These are phyloP conservation scores for Citrus inodora DNA, from an alignment of 345 rosid species.

Conservation along the genomic window DNA sequence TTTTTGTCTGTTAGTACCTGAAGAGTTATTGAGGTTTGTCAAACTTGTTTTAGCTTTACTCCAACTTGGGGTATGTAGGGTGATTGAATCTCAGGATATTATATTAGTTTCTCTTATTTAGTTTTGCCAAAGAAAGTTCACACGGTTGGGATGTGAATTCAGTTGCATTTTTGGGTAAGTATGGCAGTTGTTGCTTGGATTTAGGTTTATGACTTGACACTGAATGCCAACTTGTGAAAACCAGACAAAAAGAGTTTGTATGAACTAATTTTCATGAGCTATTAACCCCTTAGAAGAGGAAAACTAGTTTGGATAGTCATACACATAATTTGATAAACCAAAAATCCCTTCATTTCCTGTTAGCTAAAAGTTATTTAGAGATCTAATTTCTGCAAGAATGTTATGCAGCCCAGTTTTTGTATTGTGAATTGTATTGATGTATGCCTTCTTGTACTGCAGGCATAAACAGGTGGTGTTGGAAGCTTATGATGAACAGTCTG, in stretches of 20 bases:
- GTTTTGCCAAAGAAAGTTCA: background rate
- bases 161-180: background rate
- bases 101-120: background rate
- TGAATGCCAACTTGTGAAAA: background rate
- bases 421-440: background rate
- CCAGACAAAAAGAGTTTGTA: background rate
- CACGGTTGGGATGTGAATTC: background rate
- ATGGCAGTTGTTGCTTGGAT: background rate
- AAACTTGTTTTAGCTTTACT: background rate
- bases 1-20: background rate
- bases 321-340: background rate
- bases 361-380: background rate
- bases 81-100: background rate
- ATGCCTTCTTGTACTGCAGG: conserved; percentile 34
- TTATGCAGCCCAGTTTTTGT: background rate
- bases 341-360: background rate
- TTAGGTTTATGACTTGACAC: background rate
- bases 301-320: background rate
- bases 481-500: conserved; percentile 90
- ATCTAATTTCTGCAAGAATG: background rate
- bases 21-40: background rate
- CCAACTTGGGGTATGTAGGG: background rate
- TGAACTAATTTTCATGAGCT: background rate
- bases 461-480: conserved; percentile 87
- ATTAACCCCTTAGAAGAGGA: background rate